These are phyloP conservation scores for Sporisorium exsertum DNA, from an alignment of 1,284 basidiomycete genomes.

Conservation along the genomic window DNA sequence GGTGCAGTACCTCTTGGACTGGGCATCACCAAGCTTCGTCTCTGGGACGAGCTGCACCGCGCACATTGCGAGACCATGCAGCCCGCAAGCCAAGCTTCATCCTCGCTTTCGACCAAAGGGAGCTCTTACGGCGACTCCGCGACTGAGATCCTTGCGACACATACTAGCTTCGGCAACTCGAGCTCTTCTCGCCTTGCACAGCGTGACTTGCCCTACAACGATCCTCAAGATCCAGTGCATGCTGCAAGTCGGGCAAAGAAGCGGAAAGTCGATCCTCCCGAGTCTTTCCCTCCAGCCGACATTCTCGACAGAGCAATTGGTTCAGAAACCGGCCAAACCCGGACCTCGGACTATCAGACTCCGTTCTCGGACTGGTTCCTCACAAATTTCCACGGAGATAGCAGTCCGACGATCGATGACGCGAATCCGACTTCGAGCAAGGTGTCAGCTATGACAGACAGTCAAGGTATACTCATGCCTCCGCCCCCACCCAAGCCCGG, in stretches of 20 bases:
- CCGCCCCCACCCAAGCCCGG: constrained; percentile 25
- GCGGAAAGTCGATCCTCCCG: background rate
- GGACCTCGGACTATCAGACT: background rate
- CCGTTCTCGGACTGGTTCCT: constrained; percentile 6
- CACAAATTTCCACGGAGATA: background rate
- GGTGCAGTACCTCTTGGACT: constrained; percentile 37
- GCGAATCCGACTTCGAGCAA: background rate
- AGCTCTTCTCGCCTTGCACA: background rate
- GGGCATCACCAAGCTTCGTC: constrained; percentile 43
- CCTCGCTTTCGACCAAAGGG: background rate
- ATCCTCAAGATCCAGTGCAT: background rate
- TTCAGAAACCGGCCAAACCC: background rate
- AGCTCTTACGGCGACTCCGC: background rate
- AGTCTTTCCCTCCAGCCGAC: background rate
- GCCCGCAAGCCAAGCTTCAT: background rate
- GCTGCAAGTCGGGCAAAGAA: background rate
- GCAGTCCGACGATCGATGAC: background rate
- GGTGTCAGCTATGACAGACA: background rate
- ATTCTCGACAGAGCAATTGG: background rate
- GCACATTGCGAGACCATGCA: constrained; percentile 17
- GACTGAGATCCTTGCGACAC: background rate
- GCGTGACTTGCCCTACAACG: background rate
- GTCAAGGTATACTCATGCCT: constrained; percentile 21
- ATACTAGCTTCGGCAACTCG: background rate
- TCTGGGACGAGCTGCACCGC: constrained; percentile 40